A percentile compares a stretch with the other conserved stretches of the same genome.
These are phyloP conservation scores for Trichoderma harzianum DNA, from an alignment of 2,329 filamentous ascomycete genomes.

Conservation along the genomic window DNA sequence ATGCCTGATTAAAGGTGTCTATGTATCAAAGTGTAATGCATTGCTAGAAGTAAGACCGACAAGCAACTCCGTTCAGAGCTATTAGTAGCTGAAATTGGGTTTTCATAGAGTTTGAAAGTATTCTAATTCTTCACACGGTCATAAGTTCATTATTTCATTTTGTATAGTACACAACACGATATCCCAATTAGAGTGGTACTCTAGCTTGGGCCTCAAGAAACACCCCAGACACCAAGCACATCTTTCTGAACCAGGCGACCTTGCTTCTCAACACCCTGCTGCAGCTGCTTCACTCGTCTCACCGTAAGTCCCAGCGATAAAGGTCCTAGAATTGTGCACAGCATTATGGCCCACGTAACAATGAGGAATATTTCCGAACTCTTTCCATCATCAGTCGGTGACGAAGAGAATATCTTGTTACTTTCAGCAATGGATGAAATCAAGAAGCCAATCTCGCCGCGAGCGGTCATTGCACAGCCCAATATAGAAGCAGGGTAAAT, in stretches of 20 bases:
- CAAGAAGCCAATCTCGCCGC: constrained; percentile 19
- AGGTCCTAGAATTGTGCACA: constrained; percentile 54
- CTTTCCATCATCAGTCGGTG: not conserved
- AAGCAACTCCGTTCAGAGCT: not conserved
- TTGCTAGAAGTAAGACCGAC: not conserved
- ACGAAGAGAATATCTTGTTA: constrained; percentile 8
- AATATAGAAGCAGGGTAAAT: constrained; percentile 16
- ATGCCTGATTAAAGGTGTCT: not conserved
- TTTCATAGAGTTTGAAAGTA: not conserved
- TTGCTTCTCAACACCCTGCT: constrained; percentile 9
- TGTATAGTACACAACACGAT: too few species aligned
- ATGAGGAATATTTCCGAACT: constrained; percentile 14
- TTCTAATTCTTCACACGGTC: not conserved
- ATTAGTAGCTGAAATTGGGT: not conserved
- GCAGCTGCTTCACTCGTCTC: constrained; percentile 30
- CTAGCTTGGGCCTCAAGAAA: not conserved
- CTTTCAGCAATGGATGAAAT: constrained; percentile 19
- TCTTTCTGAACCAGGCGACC: not conserved
- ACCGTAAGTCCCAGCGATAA: constrained; percentile 47
- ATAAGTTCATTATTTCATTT: not conserved
- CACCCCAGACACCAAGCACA: constrained; percentile 15
- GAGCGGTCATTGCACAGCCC: constrained; percentile 18
- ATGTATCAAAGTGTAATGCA: not conserved
- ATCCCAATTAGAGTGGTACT: not conserved
- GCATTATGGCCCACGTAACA: constrained; percentile 35